Evolutionary conservation across 192 early-diverging fungal species (phyloP).

Genomic region (Coemansia sp.): DNA sequence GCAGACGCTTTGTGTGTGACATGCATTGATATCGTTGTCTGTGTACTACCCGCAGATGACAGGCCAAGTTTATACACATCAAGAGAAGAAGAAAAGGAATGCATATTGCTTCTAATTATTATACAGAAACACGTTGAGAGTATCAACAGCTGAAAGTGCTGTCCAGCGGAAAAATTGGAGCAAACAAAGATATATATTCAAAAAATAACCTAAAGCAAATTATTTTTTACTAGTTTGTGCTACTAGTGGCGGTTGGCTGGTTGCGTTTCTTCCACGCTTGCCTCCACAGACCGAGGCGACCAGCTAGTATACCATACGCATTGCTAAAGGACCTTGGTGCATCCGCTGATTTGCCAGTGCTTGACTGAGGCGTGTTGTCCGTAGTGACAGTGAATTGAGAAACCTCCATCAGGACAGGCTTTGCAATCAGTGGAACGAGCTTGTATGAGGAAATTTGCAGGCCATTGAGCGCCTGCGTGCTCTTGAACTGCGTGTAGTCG

Average conservation of each 20-base stretch:
- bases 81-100: too few relatives aligned
- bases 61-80: neutral
- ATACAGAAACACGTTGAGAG: too few relatives aligned
- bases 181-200: too few relatives aligned
- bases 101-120: too few relatives aligned
- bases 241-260: neutral
- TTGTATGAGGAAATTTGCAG: neutral
- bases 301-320: neutral
- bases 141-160: too few relatives aligned
- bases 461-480: neutral
- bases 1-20: neutral
- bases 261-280: neutral
- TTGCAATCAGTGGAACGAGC: neutral
- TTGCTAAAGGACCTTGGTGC: neutral
- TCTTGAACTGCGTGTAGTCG: neutral
- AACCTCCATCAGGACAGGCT: constrained; percentile 6
- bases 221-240: neutral
- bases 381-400: neutral
- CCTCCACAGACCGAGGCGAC: neutral
- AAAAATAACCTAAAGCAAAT: neutral
- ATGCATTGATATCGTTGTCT: neutral
- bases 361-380: neutral
- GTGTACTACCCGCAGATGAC: neutral
- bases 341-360: neutral
- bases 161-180: too few relatives aligned